These are phyloP conservation scores for Vaccinium macrocarpon DNA, from an alignment of 148 eudicot species.

Conservation along the genomic window DNA sequence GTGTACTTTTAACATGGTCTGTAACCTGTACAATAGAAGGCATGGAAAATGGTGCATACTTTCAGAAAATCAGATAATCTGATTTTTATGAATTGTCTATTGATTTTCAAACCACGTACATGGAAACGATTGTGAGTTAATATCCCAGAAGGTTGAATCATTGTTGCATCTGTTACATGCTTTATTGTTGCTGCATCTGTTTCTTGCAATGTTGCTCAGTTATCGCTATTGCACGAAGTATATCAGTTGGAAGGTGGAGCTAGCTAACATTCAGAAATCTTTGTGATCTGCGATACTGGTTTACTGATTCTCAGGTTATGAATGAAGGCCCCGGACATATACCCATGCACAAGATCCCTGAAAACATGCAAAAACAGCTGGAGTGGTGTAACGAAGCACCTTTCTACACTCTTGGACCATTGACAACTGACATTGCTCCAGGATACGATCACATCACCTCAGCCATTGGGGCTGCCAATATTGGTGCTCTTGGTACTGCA, in stretches of 20 bases:
- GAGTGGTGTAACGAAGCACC: constrained; percentile 99
- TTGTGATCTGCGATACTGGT: constrained; percentile 1
- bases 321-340: constrained; percentile 99
- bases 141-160: not conserved
- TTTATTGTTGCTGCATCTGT: not conserved
- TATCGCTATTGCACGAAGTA: not conserved
- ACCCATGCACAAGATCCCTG: constrained; percentile 96
- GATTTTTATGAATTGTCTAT: not conserved
- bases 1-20: not conserved
- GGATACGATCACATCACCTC: constrained; percentile 98
- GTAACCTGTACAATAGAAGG: not conserved
- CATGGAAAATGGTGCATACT: not conserved
- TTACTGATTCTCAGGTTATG: constrained; percentile 66
- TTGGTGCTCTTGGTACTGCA: constrained; percentile 97
- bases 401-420: constrained; percentile 94
- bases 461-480: constrained; percentile 98
- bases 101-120: not conserved
- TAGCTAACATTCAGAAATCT: not conserved
- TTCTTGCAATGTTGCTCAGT: not conserved
- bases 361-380: constrained; percentile 96
- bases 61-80: not conserved
- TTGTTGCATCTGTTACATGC: constrained; percentile 7
- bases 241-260: constrained; percentile 7
- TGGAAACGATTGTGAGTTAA: not conserved
- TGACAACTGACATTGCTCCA: constrained; percentile 96